phyloP scores from a whole-genome alignment of 306 rosid genomes.

The Canavalia ensiformis region DNA sequence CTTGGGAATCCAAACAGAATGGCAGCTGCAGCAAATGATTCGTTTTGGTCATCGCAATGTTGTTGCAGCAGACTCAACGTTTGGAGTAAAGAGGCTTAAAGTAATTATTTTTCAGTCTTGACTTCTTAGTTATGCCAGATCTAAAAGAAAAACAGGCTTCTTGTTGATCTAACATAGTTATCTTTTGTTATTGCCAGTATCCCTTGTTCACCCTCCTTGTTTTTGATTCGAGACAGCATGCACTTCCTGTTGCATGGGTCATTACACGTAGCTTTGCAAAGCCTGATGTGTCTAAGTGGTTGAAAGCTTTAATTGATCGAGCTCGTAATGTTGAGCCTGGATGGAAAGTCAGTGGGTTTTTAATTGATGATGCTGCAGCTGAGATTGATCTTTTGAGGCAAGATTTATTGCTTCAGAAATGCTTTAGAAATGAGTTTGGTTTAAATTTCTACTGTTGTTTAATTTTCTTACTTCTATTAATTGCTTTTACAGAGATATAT shows the following conservation, averaged over 20 bases:
- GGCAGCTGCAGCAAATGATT: slow-evolving; percentile 96
- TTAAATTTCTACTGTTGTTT: slow-evolving; percentile 6
- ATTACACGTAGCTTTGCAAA: slow-evolving; percentile 93
- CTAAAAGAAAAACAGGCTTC: slow-evolving; percentile 8
- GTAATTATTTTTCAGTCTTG: slow-evolving; percentile 51
- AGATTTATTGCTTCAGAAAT: slow-evolving; percentile 46
- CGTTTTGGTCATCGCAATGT: slow-evolving; percentile 91
- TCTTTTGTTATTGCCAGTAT: slow-evolving; percentile 72
- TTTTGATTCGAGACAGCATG: slow-evolving; percentile 96
- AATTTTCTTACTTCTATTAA: slow-evolving; percentile 42
- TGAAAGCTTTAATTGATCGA: slow-evolving; percentile 76
- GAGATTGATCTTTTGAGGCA: slow-evolving; percentile 90
- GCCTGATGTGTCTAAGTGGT: slow-evolving; percentile 87
- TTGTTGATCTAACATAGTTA: slow-evolving; percentile 36
- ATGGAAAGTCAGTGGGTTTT: slow-evolving; percentile 87
- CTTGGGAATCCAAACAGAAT: slow-evolving; percentile 96
- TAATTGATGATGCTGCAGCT: slow-evolving; percentile 90
- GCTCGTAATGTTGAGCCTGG: slow-evolving; percentile 78
- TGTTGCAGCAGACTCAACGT: slow-evolving; percentile 88
- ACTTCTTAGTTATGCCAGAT: slow-evolving; percentile 21
- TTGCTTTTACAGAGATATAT: slow-evolving; percentile 74
- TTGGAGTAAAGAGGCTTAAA: slow-evolving; percentile 92
- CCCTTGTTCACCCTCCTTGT: slow-evolving; percentile 92
- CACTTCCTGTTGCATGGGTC: slow-evolving; percentile 96
- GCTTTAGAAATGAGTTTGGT: slow-evolving; percentile 39